Conservation (phyloP, 2,329 filamentous ascomycete species). For the Aspergillus candidus region DNA sequence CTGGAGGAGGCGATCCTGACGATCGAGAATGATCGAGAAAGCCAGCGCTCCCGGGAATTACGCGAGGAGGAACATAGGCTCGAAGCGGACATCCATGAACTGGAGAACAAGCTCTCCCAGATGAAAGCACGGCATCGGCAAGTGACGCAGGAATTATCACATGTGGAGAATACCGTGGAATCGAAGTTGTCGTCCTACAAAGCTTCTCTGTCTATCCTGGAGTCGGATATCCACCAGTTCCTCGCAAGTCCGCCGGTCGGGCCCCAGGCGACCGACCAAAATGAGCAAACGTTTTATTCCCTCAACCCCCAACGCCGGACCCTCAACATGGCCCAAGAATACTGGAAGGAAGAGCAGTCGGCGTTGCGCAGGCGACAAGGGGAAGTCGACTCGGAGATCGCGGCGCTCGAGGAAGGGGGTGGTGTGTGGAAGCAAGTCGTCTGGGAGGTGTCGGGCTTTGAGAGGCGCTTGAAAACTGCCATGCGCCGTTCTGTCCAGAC, state of each 20-base stretch:
- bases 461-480: conserved; percentile 26
- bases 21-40: conserved; percentile 44
- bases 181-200: conserved; percentile 55
- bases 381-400: conserved; percentile 47
- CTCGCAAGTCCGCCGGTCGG: conserved; percentile 43
- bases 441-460: conserved; percentile 48
- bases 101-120: conserved; percentile 51
- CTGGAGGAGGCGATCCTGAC: conserved; percentile 47
- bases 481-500: conserved; percentile 29
- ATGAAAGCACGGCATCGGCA: conserved; percentile 51
- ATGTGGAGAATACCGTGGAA: conserved; percentile 52
- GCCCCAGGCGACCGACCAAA: conserved; percentile 27
- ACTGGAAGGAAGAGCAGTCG: conserved; percentile 48
- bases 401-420: conserved; percentile 54
- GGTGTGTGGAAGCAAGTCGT: conserved; percentile 53
- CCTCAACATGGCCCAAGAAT: conserved; percentile 54
- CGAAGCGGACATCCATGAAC: conserved; percentile 51
- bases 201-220: conserved; percentile 49
- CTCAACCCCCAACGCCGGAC: conserved; percentile 54
- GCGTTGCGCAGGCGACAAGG: conserved; percentile 40
- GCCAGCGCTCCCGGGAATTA: conserved; percentile 40
- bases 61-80: conserved; percentile 47
- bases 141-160: conserved; percentile 47
- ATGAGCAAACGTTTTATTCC: conserved; percentile 41
- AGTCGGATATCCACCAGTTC: conserved; percentile 50